A percentile compares a stretch with the other conserved stretches of the same genome.
Conservation (phyloP, 2,329 filamentous ascomycete species). For the Coniella lustricola region DNA sequence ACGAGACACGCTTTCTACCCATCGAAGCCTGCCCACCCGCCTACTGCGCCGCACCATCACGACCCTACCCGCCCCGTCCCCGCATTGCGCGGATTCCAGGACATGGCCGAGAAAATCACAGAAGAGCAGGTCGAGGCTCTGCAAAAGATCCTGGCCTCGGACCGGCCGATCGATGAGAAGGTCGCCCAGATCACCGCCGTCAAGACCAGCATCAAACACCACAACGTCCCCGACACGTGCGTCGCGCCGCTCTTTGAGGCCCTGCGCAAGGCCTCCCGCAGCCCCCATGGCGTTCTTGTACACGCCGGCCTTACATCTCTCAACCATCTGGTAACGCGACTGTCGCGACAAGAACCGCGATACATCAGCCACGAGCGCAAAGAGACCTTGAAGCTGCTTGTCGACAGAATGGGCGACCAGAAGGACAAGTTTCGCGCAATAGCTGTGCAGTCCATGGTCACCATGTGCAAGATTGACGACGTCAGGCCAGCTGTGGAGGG, state of each 20-base stretch:
- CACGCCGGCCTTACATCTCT: conserved; percentile 83
- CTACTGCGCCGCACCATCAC: neutral
- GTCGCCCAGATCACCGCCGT: conserved; percentile 63
- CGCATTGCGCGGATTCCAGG: conserved; percentile 4
- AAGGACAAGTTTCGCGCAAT: conserved; percentile 78
- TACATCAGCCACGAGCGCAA: conserved; percentile 62
- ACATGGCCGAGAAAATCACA: conserved; percentile 51
- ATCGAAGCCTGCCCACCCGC: neutral
- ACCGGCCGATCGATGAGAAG: conserved; percentile 63
- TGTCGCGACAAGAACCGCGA: conserved; percentile 78
- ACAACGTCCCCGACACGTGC: conserved; percentile 71
- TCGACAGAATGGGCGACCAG: conserved; percentile 80
- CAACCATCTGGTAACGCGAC: conserved; percentile 77
- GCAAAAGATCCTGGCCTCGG: conserved; percentile 47
- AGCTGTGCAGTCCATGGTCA: conserved; percentile 67
- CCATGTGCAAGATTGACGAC: conserved; percentile 64
- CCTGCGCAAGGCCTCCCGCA: conserved; percentile 65
- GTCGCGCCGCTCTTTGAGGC: conserved; percentile 75
- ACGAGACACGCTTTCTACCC: neutral
- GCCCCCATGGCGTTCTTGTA: conserved; percentile 69
- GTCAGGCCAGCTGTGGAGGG: conserved; percentile 62
- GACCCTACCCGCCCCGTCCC: neutral
- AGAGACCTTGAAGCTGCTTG: conserved; percentile 64
- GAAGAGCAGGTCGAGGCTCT: conserved; percentile 53
- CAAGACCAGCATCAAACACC: conserved; percentile 88